Evolutionary conservation across 2,329 filamentous ascomycete species (phyloP), one percentile per base, ranked within the genome.

Genomic region (Drechslera avenae): DNA sequence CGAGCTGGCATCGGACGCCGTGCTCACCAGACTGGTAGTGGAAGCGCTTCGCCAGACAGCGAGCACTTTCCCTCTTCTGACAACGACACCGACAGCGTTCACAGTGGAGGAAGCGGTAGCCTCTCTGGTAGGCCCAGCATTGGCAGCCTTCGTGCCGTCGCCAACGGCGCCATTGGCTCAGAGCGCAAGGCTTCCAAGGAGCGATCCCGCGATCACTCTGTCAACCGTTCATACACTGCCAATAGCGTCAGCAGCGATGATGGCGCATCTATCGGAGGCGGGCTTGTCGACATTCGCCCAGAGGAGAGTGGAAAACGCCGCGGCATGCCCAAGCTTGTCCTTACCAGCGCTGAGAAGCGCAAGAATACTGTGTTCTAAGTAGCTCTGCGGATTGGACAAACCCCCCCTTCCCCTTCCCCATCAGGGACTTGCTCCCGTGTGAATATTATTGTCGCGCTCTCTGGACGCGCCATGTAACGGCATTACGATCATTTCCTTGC

Each of bases 281-380:
- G 77, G 51, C 69, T 81, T 42, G 73, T 79, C 16, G 78, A 82
- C 59, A 71, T 80, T 47, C 74, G 75, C 23, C 64, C 71, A 17
- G 77, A 79, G 76, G 82, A 86, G 74, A 78, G 77, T 58, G 72
- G 73, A 34, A 80, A 82, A 52, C 86, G 90, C 75, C 90, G 91
- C 76, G 92, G 88, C 80, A 89, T 88, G 63, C 88, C 91, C 46
- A 88, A 91, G 81, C 85, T 96, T 69, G 88, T 97, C 61, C 83
- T 97, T 61, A 92, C 89, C 61, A 92, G 86, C 73, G 88, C 87
- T 56, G 91, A 96, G 80, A 96, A 96, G 84, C 89, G 91, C 75
- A 95, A 91, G 82, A 88, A 83, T 75, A 79, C 82, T 52, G 75
- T 84, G 69, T 83, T 82, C 68, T 87, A 79, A 78, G 54, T 19